Conservation (phyloP, 805 yeast species). For the Candida ipomoeae region DNA sequence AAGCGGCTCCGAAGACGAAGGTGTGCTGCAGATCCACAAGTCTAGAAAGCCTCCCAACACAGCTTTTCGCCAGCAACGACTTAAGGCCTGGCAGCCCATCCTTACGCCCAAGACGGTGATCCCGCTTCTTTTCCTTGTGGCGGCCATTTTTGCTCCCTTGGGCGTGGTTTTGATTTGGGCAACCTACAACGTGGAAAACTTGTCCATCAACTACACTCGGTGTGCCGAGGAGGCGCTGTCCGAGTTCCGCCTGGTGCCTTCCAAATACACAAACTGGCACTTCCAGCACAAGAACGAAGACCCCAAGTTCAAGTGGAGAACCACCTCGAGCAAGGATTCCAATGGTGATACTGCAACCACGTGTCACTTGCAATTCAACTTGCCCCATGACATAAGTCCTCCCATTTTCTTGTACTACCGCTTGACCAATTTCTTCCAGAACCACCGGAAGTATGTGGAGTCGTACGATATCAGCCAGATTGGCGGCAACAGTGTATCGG, state of each 20-base stretch:
- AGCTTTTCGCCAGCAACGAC: conserved; percentile 72
- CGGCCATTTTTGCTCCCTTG: conserved; percentile 81
- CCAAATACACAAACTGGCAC: conserved; percentile 53
- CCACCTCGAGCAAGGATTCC: conserved; percentile 30
- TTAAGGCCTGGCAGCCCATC: conserved; percentile 79
- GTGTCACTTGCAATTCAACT: conserved; percentile 67
- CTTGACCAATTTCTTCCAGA: conserved; percentile 87
- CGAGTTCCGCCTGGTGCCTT: conserved; percentile 51
- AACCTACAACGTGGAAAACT: conserved; percentile 72
- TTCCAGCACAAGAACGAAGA: conserved; percentile 46
- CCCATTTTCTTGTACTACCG: conserved; percentile 79
- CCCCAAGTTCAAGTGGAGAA: conserved; percentile 63
- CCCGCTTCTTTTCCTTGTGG: conserved; percentile 71
- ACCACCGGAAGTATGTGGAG: conserved; percentile 89
- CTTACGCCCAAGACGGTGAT: conserved; percentile 87
- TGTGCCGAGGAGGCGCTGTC: conserved; percentile 48
- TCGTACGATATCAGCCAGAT: conserved; percentile 79
- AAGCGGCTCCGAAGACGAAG: conserved; percentile 15
- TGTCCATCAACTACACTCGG: conserved; percentile 69
- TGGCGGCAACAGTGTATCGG: conserved; percentile 65
- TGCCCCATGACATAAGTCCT: conserved; percentile 66
- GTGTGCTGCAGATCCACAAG: conserved; percentile 19
- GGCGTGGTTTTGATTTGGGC: conserved; percentile 82
- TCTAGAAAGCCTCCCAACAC: conserved; percentile 53
- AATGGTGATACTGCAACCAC: conserved; percentile 35